Base-by-base conservation (phyloP, 306 rosid genomes). In the Fagus sylvatica region DNA sequence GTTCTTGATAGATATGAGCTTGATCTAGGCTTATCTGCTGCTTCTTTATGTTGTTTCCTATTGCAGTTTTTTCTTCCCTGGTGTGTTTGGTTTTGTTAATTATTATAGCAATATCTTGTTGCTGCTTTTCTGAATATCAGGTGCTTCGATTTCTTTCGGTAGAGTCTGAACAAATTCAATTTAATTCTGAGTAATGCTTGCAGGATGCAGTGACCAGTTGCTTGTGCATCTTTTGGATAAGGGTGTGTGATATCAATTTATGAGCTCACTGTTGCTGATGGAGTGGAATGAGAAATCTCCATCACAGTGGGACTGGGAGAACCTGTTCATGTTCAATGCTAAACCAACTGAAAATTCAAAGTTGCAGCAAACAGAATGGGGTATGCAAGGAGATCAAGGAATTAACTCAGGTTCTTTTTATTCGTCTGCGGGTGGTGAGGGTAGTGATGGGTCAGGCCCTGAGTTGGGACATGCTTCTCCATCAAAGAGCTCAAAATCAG, bases 251-350 rank as follows among this genome's bases (percentile, higher is more conserved):
- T 79, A 74, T 54, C 68, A 68, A 79, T 76, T 66, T 66, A 55
- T 55, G 72, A 51, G 53, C 48, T 39, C 71, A 56, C 56, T 36
- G 57, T 57, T 61, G 64, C 53, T 75, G 74, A 94, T 94, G 98
- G 97, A 90, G 85, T 94, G 97, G 98, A 92, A 87, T 78, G 81
- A 83, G n/a, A 90, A 87, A 68, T 82, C 92, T 74, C 75, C 80
- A 0, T 86, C 85, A 9, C 85, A 85, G 74, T 92, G 98, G 97
- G 94, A 92, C 53, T 92, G 90, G 96, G 97, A 94, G 73, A 86
- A 90, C 74, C 84, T 90, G 16, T 80, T 84, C 59, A 84, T 84
- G 77, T 82, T 78, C 66, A 88, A 85, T 73, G 16, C 90, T 57
- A 91, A 88, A 71, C 75, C 84, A 73, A 55, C 93, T 36, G 96